Evolutionary conservation across 306 rosid species (phyloP).

Genomic region (Dryas drummondii): DNA sequence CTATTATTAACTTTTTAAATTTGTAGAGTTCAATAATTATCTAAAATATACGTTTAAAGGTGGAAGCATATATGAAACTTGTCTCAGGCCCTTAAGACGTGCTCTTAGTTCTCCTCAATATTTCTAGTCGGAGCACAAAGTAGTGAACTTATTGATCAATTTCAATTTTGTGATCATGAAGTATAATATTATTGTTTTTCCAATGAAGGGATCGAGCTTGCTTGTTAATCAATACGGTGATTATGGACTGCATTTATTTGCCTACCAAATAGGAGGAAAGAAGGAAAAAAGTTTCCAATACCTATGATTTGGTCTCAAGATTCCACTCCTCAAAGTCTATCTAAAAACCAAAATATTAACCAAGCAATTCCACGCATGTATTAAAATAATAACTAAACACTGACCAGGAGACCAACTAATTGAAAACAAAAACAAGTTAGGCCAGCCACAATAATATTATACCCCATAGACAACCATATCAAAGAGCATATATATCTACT

Average conservation of each 20-base stretch:
- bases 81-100: too few relatives aligned
- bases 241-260: slow-evolving; percentile 25
- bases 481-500: neutral
- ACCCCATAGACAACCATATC: neutral
- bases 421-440: neutral
- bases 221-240: neutral
- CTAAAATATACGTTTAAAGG: too few relatives aligned
- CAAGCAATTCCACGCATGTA: slow-evolving; percentile 4
- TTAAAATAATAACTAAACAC: too few relatives aligned
- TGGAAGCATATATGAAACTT: too few relatives aligned
- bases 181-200: too few relatives aligned
- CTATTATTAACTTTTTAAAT: too few relatives aligned
- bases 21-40: too few relatives aligned
- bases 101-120: too few relatives aligned
- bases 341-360: slow-evolving; percentile 4
- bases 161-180: too few relatives aligned
- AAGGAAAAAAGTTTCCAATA: slow-evolving; percentile 19
- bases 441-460: neutral
- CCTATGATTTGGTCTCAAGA: slow-evolving; percentile 34
- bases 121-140: too few relatives aligned
- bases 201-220: too few relatives aligned
- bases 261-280: slow-evolving; percentile 19
- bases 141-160: too few relatives aligned
- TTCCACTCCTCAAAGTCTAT: neutral
- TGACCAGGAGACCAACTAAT: neutral